Base-by-base conservation (phyloP, 1,139 yeast genomes). In the Taphrina sp. region DNA sequence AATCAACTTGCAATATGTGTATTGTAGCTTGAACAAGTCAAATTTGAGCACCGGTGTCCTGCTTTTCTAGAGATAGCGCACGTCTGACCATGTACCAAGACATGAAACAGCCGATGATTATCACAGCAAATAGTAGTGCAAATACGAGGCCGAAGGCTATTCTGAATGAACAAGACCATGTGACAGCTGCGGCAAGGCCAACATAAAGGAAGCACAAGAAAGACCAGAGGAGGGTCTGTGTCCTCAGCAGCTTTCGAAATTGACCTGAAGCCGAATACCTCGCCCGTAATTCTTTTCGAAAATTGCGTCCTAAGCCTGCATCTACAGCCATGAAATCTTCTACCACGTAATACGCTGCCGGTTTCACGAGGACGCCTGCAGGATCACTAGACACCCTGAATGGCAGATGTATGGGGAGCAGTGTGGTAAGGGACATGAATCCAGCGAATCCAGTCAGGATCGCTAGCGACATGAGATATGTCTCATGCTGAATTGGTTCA, bases 251-350 rank as follows among this genome's bases (percentile, higher is more conserved):
- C 12, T 36, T 8, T 17, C 20, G 41, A 19, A 36, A 36, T 22
- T 12, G 14, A 5, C 19, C 41, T 5, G 22, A 14, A 7, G 41
- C 41, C 5, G 16, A 22, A n/a, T 36, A 36, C 24, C 41, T 5
- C n/a, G 22, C 41, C 22, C 24, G 20, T 5, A 36, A 20, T n/a
- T 36, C 24, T 19, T 7, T 5, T 2, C 41, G 22, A 20, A 36
- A 36, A 4, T n/a, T n/a, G 12, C 24, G 20, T 1, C 41, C 41
- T 20, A 17, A 24, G n/a, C 41, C 41, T 16, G 41, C 41, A 36
- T 36, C 41, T 2, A 36, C 41, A 20, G 41, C 41, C 3, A 36
- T 19, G 41, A 36, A 36, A 20, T 36, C 41, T 36, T 36, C 41
- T 24, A 19, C 19, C 2, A 36, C 20, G 41, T 36, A 36, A 20